Evolutionary conservation across 208 protist genomes (phyloP).

Genomic region (Acanthamoeba triangularis): DNA sequence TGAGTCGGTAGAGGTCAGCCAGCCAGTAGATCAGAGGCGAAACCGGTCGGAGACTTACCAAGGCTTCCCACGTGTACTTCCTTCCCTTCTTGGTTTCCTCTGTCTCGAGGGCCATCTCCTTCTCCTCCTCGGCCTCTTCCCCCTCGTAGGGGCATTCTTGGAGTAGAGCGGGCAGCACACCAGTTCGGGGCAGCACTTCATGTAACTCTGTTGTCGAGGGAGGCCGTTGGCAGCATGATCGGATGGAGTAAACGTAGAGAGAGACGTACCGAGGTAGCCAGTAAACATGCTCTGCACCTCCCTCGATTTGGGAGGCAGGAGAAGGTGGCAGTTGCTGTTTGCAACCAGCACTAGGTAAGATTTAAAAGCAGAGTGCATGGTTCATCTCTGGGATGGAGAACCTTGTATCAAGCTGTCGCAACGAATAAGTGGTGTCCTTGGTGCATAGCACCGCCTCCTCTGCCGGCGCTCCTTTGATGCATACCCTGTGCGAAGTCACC

Average conservation of each 20-base stretch:
- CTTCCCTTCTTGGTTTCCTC: neutral
- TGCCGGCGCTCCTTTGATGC: constrained; percentile 22
- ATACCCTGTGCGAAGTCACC: neutral
- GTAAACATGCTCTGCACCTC: constrained; percentile 9
- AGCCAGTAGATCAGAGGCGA: neutral
- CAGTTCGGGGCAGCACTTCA: neutral
- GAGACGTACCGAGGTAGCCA: neutral
- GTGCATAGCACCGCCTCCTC: constrained; percentile 65
- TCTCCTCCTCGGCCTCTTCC: constrained; percentile 14
- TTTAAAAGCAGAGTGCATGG: neutral
- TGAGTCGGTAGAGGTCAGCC: neutral
- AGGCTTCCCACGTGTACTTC: neutral
- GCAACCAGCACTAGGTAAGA: neutral
- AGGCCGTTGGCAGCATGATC: neutral
- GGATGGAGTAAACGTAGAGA: neutral
- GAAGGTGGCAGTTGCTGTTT: neutral
- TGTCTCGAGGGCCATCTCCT: neutral
- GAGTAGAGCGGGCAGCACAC: neutral
- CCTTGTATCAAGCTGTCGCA: constrained; percentile 39
- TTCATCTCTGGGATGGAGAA: neutral
- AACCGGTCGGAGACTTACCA: neutral
- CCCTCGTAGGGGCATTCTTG: neutral
- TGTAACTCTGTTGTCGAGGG: neutral
- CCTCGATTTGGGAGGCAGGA: neutral
- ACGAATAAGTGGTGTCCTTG: constrained; percentile 18